Conservation (phyloP, 176 grass and related monocot species). For the Triticum dicoccoides region DNA sequence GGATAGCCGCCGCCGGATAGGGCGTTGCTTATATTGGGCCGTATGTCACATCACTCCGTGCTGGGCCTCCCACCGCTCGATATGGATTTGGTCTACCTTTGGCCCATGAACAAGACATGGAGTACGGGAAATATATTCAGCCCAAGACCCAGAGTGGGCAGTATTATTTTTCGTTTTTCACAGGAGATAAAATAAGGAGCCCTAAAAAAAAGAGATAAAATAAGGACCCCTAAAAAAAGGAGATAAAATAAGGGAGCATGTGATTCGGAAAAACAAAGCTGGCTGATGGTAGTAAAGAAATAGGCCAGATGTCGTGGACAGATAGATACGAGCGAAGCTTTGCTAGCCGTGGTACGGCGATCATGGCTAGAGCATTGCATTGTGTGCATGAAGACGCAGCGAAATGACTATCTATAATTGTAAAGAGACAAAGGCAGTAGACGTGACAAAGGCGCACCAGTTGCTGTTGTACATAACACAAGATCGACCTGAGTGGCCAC, state of each 20-base stretch:
- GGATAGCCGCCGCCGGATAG: constrained; percentile 16
- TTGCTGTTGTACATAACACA: no score
- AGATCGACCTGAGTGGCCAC: neutral
- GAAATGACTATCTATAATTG: neutral
- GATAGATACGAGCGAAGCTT: neutral
- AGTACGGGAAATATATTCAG: neutral
- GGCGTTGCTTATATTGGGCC: neutral
- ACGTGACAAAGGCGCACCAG: neutral
- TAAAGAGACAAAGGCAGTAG: neutral
- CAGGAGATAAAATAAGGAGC: neutral
- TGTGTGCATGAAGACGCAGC: neutral
- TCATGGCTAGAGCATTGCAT: neutral
- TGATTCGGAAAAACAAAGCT: neutral
- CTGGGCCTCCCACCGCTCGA: neutral
- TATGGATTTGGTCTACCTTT: neutral
- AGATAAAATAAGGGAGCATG: neutral
- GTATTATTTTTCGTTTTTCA: neutral
- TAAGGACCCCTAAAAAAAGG: no score
- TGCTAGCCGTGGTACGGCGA: neutral
- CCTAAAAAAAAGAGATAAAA: no score
- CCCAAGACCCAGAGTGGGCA: neutral
- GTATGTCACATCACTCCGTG: neutral
- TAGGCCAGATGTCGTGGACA: neutral
- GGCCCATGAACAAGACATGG: neutral
- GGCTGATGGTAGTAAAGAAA: neutral